phyloP scores from a whole-genome alignment of 1,284 basidiomycete genomes.

The Erythrobasidium hasegawianum region DNA sequence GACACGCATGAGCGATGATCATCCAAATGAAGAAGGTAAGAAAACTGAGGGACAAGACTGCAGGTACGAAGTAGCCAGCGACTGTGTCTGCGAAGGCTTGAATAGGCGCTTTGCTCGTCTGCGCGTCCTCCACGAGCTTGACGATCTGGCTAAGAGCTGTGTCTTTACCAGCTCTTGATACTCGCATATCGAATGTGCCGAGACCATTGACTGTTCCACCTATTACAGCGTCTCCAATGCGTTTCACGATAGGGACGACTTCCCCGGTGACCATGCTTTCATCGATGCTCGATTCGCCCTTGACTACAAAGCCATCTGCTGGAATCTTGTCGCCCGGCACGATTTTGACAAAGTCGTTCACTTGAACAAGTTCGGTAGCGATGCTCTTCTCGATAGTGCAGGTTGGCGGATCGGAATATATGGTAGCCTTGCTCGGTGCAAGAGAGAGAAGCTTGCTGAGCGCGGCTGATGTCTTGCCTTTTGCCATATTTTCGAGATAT shows the following conservation, averaged over 20 bases:
- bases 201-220: slow-evolving; percentile 96
- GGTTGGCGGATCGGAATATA: slow-evolving; percentile 76
- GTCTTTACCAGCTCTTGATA: slow-evolving; percentile 91
- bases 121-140: slow-evolving; percentile 92
- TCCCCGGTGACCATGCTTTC: slow-evolving; percentile 98
- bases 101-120: slow-evolving; percentile 96
- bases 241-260: slow-evolving; percentile 82
- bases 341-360: slow-evolving; percentile 88
- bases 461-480: slow-evolving; percentile 93
- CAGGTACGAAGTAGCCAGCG: slow-evolving; percentile 92
- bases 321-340: slow-evolving; percentile 96
- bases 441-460: slow-evolving; percentile 94
- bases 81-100: slow-evolving; percentile 94
- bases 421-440: slow-evolving; percentile 88
- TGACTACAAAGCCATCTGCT: slow-evolving; percentile 85
- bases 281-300: slow-evolving; percentile 82
- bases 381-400: slow-evolving; percentile 83
- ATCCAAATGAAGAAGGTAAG: slow-evolving; percentile 86
- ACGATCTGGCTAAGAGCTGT: slow-evolving; percentile 96
- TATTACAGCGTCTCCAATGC: slow-evolving; percentile 75
- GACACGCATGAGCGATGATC: slow-evolving; percentile 64
- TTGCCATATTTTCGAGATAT: slow-evolving; percentile 92
- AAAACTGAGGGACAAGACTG: slow-evolving; percentile 75
- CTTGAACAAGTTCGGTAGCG: slow-evolving; percentile 88
- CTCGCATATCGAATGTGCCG: slow-evolving; percentile 91